Base-by-base conservation (phyloP, 2,329 filamentous ascomycete genomes). In the Claviceps quebecensis region DNA sequence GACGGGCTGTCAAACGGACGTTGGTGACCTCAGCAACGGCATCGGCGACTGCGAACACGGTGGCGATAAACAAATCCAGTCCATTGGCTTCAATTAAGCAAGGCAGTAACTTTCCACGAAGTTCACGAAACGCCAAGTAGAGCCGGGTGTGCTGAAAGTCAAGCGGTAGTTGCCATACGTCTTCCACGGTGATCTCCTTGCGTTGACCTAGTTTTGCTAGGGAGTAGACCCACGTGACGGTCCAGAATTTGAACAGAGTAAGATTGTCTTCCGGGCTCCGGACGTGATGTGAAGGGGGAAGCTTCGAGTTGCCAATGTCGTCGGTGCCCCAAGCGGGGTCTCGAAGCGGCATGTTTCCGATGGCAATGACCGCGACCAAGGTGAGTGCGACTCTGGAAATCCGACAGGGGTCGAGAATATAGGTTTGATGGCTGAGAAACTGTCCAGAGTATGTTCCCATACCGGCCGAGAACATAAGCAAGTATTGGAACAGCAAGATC, bases 91-190 rank as follows among this genome's bases (percentile, higher is more conserved):
- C 70, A 34, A 91, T 61, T 0, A 95, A 67, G 4, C 87, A 78
- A 22, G 68, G 70, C 2, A 91, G 73, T 1, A 95, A 81, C 0
- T 83, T 84, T 0, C 89, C 89, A 44, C 72, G 70, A 9, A 95
- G 72, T 46, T 82, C 78, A 44, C 84, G 77, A 59, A 95, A 95
- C 3, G 80, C 76, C 44, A 80, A 74, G 62, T 94, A 87, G 0
- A 95, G 73, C 1, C 81, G 73, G 37, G 71, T 75, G 63, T 95
- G 89, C 59, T 95, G 88, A 55, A 91, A 95, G 50, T 93, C 84
- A 57, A 81, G 86, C 0, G 82, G 81, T 0, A 95, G 69, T 40
- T 76, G 71, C 89, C 89, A 95, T 2, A 95, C 84, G 61, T 95
- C 87, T 39, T 83, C 77, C 40, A 89, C 82, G 38, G 88, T 70